Base-by-base conservation (phyloP, 1,284 basidiomycete species). In the Chalciporus sp. region DNA sequence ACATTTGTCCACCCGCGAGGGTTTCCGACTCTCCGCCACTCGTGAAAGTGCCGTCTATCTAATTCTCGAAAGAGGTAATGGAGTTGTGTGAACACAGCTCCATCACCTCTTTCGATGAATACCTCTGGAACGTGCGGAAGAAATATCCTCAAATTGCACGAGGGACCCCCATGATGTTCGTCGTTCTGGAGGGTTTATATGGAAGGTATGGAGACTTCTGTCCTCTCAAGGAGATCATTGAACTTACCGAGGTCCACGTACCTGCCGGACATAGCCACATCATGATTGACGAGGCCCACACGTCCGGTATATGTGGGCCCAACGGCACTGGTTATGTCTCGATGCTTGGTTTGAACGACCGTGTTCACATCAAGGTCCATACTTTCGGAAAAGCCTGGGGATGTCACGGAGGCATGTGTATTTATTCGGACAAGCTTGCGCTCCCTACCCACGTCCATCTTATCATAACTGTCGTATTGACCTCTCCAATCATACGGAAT, bases 371-470 rank as follows among this genome's bases (percentile, higher is more conserved):
- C 5, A 69, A 76, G 37, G 59, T 83, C 19, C 79, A 82, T 65
- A 81, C 81, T 1, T 82, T 83, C 57, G 80, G 82, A 7, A 83
- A 83, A 58, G 80, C 74, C 0, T 6, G 76, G 85, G 48, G 84
- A 83, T 16, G 84, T 82, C 27, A 86, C 82, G 92, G 94, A 63
- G 91, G 92, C 91, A 47, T 16, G 50, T 52, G 53, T 84, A 74
- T 17, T 41, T 6, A 2, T 26, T 7, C 28, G 7, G 23, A 27
- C 9, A 12, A 12, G 29, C 11, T 12, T n/a, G n/a, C n/a, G n/a
- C 1, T 11, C 2, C 10, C 29, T 1, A 28, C 17, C 7, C 6
- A 27, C 10, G 5, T 45, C n/a, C 40, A 4, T n/a, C 63, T 43
- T 23, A 26, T 28, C 46, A 42, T 52, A 80, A 84, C 82, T 12